These are phyloP conservation scores for Botryobasidium botryosum DNA, from an alignment of 768 basidiomycete species.

Conservation along the genomic window DNA sequence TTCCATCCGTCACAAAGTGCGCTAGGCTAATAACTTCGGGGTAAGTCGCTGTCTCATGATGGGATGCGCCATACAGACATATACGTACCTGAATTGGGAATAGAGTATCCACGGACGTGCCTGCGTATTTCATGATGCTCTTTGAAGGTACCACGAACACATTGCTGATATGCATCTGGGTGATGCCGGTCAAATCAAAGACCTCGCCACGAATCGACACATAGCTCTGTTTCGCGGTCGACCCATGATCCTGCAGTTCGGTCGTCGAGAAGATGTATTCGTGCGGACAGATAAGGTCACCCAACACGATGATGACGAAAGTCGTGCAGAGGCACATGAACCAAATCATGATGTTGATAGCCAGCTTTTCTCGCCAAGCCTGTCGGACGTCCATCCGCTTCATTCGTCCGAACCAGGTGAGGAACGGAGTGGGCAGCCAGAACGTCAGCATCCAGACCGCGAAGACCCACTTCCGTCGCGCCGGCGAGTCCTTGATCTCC, in stretches of 20 bases:
- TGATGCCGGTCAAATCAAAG: conserved; percentile 64
- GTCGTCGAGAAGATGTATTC: conserved; percentile 73
- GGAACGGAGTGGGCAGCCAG: conserved; percentile 64
- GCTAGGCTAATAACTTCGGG: conserved; percentile 54
- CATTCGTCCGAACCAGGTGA: conserved; percentile 72
- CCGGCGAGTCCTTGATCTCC: conserved; percentile 64
- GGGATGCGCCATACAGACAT: background rate
- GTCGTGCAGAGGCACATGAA: conserved; percentile 73
- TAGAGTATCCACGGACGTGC: conserved; percentile 47
- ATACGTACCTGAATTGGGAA: conserved; percentile 82
- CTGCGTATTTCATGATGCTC: conserved; percentile 69
- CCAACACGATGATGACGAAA: conserved; percentile 85
- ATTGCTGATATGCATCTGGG: conserved; percentile 44
- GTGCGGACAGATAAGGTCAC: conserved; percentile 80
- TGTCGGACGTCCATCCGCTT: conserved; percentile 86
- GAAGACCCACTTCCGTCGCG: conserved; percentile 72
- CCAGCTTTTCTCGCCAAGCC: conserved; percentile 95
- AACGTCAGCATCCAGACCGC: conserved; percentile 82
- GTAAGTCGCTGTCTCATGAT: background rate
- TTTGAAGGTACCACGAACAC: conserved; percentile 62
- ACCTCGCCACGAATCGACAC: conserved; percentile 85
- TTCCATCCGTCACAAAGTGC: conserved; percentile 80
- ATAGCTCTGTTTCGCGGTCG: conserved; percentile 58
- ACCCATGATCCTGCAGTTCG: conserved; percentile 55
- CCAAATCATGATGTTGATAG: conserved; percentile 93